A percentile compares a stretch with the other conserved stretches of the same genome.
These are phyloP conservation scores for Silene conica DNA, from an alignment of 148 eudicot genomes.

Conservation along the genomic window DNA sequence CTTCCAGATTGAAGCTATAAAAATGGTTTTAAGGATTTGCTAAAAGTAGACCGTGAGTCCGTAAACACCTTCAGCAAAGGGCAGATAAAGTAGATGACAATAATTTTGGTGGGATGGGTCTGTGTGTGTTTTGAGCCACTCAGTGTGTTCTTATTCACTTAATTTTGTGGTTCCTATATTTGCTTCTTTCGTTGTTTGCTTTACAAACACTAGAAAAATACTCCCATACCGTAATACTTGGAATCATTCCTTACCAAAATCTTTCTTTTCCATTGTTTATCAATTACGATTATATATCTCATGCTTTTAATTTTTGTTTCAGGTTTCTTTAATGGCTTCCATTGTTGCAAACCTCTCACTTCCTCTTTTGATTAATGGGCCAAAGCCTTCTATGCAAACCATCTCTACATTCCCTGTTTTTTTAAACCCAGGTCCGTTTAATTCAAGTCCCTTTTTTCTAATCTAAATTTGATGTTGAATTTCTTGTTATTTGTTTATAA, in stretches of 20 bases:
- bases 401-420: constrained; percentile 29
- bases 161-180: neutral
- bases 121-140: constrained; percentile 3
- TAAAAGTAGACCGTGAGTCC: no score
- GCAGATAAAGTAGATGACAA: no score
- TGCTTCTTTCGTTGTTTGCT: neutral
- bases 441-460: neutral
- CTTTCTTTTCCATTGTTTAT: neutral
- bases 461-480: neutral
- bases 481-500: neutral
- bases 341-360: constrained; percentile 44
- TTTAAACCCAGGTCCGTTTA: constrained; percentile 34
- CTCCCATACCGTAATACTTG: neutral
- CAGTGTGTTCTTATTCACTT: neutral
- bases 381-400: constrained; percentile 35
- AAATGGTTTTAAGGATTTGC: no score
- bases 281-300: neutral
- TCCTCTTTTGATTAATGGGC: constrained; percentile 44
- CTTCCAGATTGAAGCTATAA: no score
- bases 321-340: constrained; percentile 57
- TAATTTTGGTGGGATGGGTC: no score
- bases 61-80: no score
- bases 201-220: neutral
- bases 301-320: constrained; percentile 4
- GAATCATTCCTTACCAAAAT: neutral